These are phyloP conservation scores for Alternaria metachromatica DNA, from an alignment of 2,329 filamentous ascomycete genomes.

Conservation along the genomic window DNA sequence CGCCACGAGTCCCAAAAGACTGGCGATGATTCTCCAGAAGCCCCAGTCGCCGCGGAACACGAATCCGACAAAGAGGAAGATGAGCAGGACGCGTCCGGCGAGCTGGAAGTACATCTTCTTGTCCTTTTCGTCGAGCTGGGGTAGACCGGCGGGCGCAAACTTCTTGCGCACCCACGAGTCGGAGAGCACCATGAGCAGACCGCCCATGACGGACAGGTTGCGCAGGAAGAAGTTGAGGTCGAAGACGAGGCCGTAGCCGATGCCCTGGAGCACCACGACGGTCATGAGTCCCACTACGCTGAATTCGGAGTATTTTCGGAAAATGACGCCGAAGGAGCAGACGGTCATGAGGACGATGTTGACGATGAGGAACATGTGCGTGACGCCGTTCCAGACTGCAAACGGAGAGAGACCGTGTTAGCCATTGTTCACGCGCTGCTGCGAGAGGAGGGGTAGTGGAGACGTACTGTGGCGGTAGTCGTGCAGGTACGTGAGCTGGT, in stretches of 20 bases:
- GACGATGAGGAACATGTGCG: slow-evolving; percentile 87
- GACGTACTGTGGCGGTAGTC: slow-evolving; percentile 87
- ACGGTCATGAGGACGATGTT: slow-evolving; percentile 88
- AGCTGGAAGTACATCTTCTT: slow-evolving; percentile 99
- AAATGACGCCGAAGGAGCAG: slow-evolving; percentile 86
- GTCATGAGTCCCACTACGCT: slow-evolving; percentile 88
- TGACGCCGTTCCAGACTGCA: slow-evolving; percentile 83
- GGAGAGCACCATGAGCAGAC: slow-evolving; percentile 95
- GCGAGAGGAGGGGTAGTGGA: not conserved
- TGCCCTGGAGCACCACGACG: slow-evolving; percentile 90
- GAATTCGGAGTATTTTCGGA: slow-evolving; percentile 90
- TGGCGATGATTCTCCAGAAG: slow-evolving; percentile 85
- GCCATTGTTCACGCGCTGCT: slow-evolving; percentile 12
- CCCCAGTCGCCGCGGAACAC: slow-evolving; percentile 95
- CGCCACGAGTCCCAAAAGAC: slow-evolving; percentile 82
- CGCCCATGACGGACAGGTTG: slow-evolving; percentile 96
- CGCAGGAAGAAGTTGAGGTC: slow-evolving; percentile 99
- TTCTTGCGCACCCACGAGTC: slow-evolving; percentile 98
- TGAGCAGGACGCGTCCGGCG: slow-evolving; percentile 90
- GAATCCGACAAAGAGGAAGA: slow-evolving; percentile 97
- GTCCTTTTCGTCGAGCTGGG: slow-evolving; percentile 96
- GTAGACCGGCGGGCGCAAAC: slow-evolving; percentile 93
- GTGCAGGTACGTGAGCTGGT: slow-evolving; percentile 90
- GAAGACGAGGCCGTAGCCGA: slow-evolving; percentile 97
- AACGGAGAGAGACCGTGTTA: slow-evolving; percentile 19